Evolutionary conservation across 2,329 filamentous ascomycete genomes (phyloP), one percentile per base, ranked within the genome.

Genomic region (Paramyrothecium roridum): DNA sequence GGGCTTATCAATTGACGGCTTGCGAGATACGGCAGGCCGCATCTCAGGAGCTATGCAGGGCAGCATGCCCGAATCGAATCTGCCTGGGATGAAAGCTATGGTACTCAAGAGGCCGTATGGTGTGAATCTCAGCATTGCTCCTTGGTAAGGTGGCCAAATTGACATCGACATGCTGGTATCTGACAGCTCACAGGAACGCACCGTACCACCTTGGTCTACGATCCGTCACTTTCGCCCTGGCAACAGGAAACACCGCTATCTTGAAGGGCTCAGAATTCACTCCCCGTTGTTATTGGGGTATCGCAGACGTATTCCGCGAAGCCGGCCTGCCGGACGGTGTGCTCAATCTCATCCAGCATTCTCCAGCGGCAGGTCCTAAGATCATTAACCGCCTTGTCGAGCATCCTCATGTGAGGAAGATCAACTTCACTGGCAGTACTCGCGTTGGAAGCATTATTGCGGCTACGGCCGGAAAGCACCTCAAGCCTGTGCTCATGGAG

Each of bases 401-500:
- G 4, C 67, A 72, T 37, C 65, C 66, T 0, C 61, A 61, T 2
- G 67, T 79, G 8, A 64, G 65, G 13, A 79, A 77, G 56, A 63
- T 74, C 56, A 74, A 74, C 54, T 80, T 79, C 57, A 80, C 73
- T 0, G 76, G 77, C 20, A 73, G 68, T n/a, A 70, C 73, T 2
- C 56, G 59, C 2, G 73, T 79, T 1, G 78, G 78, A 1, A 60
- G 69, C n/a, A 70, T 71, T 10, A 71, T 80, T 43, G 73, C 70
- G 2, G 59, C 60, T 1, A 61, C 64, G 12, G 71, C 73, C 1
- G 74, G 70, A 2, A 66, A 65, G 49, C 57, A 72, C 48, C 63
- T 80, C n/a, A 80, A 79, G 63, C 76, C 76, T 2, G 65, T 74
- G 2, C 64, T 78, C 10, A 64, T 81, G 50, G 79, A 81, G 61